A percentile compares a stretch with the other conserved stretches of the same genome.
These are phyloP conservation scores for Cladosporium sp. DNA, from an alignment of 2,329 filamentous ascomycete species.

Conservation along the genomic window DNA sequence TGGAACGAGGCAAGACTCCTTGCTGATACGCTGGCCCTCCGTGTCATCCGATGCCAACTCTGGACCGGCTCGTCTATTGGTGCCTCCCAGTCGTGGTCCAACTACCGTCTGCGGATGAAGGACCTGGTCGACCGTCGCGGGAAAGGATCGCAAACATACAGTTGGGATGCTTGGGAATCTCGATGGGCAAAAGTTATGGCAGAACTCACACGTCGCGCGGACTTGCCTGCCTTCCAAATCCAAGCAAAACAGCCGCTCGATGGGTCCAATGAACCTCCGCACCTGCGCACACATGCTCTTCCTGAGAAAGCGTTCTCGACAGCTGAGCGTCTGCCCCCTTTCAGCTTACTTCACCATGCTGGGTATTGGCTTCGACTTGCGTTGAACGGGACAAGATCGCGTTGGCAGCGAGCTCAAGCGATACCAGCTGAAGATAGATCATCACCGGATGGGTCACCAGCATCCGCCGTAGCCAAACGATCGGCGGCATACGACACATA, in stretches of 20 bases:
- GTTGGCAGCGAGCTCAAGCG: constrained; percentile 49
- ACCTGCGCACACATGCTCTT: constrained; percentile 37
- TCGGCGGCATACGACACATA: constrained; percentile 56
- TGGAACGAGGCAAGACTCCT: constrained; percentile 93
- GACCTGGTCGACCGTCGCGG: constrained; percentile 79
- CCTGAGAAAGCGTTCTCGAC: constrained; percentile 49
- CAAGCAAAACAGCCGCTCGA: constrained; percentile 17
- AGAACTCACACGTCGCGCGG: constrained; percentile 52
- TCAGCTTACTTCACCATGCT: constrained; percentile 57
- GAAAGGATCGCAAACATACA: constrained; percentile 82
- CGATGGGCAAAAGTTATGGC: constrained; percentile 63
- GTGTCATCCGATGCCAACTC: constrained; percentile 75
- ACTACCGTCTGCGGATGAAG: constrained; percentile 68
- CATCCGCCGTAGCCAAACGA: constrained; percentile 51
- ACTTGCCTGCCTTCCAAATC: constrained; percentile 41
- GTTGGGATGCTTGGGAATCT: constrained; percentile 91
- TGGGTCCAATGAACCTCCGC: constrained; percentile 8
- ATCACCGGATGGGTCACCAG: constrained; percentile 52
- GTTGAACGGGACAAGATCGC: constrained; percentile 47
- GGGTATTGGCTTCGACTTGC: constrained; percentile 59
- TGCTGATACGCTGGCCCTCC: constrained; percentile 75
- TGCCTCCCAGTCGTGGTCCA: constrained; percentile 75
- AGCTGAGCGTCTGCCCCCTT: constrained; percentile 51
- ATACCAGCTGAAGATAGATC: constrained; percentile 58
- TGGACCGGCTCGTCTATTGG: constrained; percentile 75